Base-by-base conservation (phyloP, 306 rosid species). In the Quercus bicolor region DNA sequence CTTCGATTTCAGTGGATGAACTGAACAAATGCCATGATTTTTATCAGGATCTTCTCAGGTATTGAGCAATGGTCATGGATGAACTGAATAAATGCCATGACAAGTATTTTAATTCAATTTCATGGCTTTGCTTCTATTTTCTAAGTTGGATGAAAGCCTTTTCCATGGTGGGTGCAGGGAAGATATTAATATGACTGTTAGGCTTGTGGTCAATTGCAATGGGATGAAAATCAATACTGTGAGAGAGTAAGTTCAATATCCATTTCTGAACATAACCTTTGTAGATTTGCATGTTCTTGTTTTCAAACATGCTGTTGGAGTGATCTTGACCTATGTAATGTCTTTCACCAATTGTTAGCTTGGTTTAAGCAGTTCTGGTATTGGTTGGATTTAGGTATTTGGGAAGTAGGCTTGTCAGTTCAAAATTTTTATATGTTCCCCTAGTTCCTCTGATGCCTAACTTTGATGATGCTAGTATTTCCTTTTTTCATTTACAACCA, bases 41-140 rank as follows among this genome's bases (percentile, higher is more conserved):
- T 76, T 95, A 91, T 85, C 78, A 80, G 80, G 99, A 95, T 86
- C 98, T 95, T 84, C 98, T 95, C 85, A 93, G 99, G 98, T 95
- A 84, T 80, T 43, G 45, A 84, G 45, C 70, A 51, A 75, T 70
- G 34, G 40, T 37, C 73, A 23, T 82, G 74, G 56, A 40, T 40
- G 45, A 40, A 40, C 45, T 40, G 45, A 40, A 40, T 40, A 40
- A 40, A 8, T 40, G 68, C 71, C 72, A 77, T 8, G 26, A 73
- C 83, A 78, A 62, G 73, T 66, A 80, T 51, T 75, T 76, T 68
- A 26, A n/a, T 83, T 75, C 56, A 29, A 66, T 68, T 68, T 76
- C 29, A 13, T 79, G 69, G 56, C 66, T 83, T 37, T 62, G 73
- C 70, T 68, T 52, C 81, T 69, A 77, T 68, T 80, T 87, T 89